Conservation (phyloP, 495 filamentous ascomycete genomes). For the Bombardia bombarda region DNA sequence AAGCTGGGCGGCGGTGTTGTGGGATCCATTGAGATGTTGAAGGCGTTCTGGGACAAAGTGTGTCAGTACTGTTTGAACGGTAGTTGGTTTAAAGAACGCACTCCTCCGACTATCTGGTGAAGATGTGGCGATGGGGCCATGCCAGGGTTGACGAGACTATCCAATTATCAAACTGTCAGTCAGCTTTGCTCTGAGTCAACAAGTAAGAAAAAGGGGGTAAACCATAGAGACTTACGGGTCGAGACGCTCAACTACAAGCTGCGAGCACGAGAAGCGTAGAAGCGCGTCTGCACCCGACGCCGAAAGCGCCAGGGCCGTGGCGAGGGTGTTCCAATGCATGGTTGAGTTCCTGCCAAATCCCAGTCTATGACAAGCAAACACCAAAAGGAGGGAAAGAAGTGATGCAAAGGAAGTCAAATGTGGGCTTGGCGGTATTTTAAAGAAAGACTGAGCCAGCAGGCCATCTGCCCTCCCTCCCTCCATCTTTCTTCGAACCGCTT, state of each 20-base stretch:
- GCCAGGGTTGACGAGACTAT: constrained; percentile 20
- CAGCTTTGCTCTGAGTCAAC: too few species aligned
- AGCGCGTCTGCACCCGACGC: constrained; percentile 13
- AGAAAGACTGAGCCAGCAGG: too few species aligned
- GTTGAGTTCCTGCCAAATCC: too few species aligned
- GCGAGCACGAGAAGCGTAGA: constrained; percentile 52
- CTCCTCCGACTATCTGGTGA: constrained; percentile 20
- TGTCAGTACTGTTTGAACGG: neutral
- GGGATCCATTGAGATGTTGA: constrained; percentile 34
- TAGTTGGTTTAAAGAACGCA: neutral
- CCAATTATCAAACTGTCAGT: too few species aligned
- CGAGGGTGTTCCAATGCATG: constrained; percentile 1
- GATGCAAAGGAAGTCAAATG: too few species aligned
- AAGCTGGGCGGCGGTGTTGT: constrained; percentile 24
- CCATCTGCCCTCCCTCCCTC: too few species aligned
- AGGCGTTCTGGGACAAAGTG: constrained; percentile 20
- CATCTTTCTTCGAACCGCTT: too few species aligned
- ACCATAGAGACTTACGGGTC: constrained; percentile 12
- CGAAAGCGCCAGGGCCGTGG: neutral
- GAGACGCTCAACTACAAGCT: constrained; percentile 8
- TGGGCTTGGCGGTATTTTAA: too few species aligned
- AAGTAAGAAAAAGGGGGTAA: too few species aligned
- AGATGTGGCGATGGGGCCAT: constrained; percentile 16
- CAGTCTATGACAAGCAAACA: too few species aligned
- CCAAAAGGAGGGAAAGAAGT: too few species aligned